Evolutionary conservation across 306 rosid genomes (phyloP).

Genomic region (Vachellia collinsii): DNA sequence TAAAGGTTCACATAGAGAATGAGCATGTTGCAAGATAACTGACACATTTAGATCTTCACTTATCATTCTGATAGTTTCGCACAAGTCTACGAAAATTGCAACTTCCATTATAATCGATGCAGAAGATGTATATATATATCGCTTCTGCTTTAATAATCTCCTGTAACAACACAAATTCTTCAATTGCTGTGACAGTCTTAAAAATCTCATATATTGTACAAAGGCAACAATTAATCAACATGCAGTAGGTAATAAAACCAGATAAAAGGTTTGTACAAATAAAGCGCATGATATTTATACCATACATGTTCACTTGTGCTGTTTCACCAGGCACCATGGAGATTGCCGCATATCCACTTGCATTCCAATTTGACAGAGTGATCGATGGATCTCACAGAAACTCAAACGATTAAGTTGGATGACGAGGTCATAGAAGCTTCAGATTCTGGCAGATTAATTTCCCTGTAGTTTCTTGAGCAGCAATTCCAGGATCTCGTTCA

Average conservation of each 20-base stretch:
- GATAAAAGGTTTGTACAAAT: not conserved
- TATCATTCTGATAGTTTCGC: not conserved
- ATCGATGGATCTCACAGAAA: slow-evolving; percentile 13
- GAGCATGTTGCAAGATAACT: too few relatives aligned
- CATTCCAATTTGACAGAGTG: not conserved
- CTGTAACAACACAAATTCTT: too few relatives aligned
- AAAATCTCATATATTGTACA: not conserved
- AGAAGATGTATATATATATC: too few relatives aligned
- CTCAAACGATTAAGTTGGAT: not conserved
- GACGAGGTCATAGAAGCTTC: not conserved
- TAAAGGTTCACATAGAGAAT: too few relatives aligned
- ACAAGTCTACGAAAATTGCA: slow-evolving; percentile 6
- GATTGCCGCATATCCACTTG: slow-evolving; percentile 21
- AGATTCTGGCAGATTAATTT: not conserved
- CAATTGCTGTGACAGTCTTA: not conserved
- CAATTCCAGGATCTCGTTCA: not conserved
- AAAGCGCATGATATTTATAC: not conserved
- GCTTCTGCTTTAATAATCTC: too few relatives aligned
- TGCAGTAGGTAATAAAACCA: not conserved
- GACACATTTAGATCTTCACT: not conserved
- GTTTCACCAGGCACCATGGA: not conserved
- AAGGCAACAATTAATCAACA: not conserved
- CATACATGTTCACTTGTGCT: not conserved
- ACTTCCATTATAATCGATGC: not conserved
- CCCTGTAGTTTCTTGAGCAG: not conserved